Evolutionary conservation across 768 basidiomycete genomes (phyloP).

Genomic region (Crepidotus variabilis): DNA sequence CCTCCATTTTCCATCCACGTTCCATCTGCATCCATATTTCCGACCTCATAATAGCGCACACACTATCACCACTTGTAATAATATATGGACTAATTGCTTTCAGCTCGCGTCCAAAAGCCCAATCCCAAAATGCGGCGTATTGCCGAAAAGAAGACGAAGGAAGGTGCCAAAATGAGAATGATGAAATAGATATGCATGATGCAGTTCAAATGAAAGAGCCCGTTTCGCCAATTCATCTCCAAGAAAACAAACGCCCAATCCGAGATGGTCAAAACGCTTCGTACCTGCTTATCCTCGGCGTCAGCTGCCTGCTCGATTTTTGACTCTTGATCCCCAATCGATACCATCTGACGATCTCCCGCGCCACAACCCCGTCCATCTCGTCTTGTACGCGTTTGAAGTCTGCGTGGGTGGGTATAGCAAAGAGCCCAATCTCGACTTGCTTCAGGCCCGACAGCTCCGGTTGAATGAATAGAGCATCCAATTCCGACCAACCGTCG

Average conservation of each 20-base stretch:
- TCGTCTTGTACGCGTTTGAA: constrained; percentile 29
- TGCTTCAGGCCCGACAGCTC: constrained; percentile 25
- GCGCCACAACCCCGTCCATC: constrained; percentile 22
- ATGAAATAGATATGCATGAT: no score
- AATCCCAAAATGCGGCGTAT: neutral
- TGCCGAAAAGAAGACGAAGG: neutral
- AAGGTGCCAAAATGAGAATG: no score
- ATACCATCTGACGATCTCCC: constrained; percentile 33
- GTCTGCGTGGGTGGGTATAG: constrained; percentile 27
- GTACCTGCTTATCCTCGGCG: constrained; percentile 25
- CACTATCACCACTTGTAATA: neutral
- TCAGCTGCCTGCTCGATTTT: constrained; percentile 30
- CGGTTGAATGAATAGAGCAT: constrained; percentile 28
- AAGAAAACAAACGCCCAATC: neutral
- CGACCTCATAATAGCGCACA: neutral
- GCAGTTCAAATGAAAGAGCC: no score
- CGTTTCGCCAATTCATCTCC: neutral
- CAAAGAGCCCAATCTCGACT: constrained; percentile 40
- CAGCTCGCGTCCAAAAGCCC: neutral
- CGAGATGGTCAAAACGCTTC: neutral
- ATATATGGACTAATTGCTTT: neutral
- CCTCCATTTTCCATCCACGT: neutral
- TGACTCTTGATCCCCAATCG: constrained; percentile 38
- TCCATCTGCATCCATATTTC: neutral
- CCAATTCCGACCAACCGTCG: constrained; percentile 29